Evolutionary conservation across 352 stramenopile genomes (phyloP).

Genomic region (Phytophthora pseudosyringae): DNA sequence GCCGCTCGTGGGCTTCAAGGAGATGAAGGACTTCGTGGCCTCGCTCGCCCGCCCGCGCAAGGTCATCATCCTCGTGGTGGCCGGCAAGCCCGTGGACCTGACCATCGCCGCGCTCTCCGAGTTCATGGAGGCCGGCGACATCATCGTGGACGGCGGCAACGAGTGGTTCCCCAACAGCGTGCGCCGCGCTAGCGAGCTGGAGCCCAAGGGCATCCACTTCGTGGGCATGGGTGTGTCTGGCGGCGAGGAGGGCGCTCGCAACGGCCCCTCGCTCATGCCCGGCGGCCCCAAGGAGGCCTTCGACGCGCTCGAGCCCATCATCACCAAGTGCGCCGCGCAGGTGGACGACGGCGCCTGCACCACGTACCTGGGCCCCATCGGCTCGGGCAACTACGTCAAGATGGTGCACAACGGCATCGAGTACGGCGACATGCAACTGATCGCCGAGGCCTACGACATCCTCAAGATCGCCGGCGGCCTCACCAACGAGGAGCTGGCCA

Average conservation of each 20-base stretch:
- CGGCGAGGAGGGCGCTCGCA: constrained; percentile 97
- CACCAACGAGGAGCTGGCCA: constrained; percentile 91
- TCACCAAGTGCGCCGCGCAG: constrained; percentile 97
- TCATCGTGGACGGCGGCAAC: constrained; percentile 99
- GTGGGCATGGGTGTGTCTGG: constrained; percentile 99
- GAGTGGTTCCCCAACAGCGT: constrained; percentile 99
- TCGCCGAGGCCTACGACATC: constrained; percentile 98
- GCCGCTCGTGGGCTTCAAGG: constrained; percentile 93
- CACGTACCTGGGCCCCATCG: constrained; percentile 96
- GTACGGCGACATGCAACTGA: constrained; percentile 99
- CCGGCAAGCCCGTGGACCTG: constrained; percentile 96
- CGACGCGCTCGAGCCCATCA: constrained; percentile 96
- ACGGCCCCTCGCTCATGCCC: constrained; percentile 98
- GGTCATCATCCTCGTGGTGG: constrained; percentile 98
- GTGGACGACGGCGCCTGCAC: constrained; percentile 96
- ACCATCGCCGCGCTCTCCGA: constrained; percentile 89
- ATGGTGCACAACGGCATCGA: constrained; percentile 99
- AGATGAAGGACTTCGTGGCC: constrained; percentile 92
- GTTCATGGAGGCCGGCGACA: constrained; percentile 94
- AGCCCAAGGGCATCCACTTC: constrained; percentile 96
- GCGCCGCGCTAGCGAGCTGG: constrained; percentile 92
- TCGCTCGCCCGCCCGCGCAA: constrained; percentile 96
- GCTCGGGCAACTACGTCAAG: constrained; percentile 99
- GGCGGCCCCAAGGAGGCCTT: constrained; percentile 96
- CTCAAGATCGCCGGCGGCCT: constrained; percentile 94